These are phyloP conservation scores for Fusarium mangiferae DNA, from an alignment of 2,329 filamentous ascomycete species.

Conservation along the genomic window DNA sequence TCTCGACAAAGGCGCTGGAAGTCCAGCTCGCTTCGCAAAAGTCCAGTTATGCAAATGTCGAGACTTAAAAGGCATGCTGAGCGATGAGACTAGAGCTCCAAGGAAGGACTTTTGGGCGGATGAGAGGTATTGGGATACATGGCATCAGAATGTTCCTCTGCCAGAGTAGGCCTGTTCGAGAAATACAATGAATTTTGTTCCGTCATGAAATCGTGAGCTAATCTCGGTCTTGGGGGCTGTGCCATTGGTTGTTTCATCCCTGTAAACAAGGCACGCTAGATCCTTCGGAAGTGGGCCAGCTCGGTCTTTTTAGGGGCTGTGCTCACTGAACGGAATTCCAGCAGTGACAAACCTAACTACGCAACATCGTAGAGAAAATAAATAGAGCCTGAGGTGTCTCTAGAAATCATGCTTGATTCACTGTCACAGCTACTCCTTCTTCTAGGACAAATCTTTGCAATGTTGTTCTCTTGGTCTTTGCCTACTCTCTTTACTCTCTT, in stretches of 20 bases:
- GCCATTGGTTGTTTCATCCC: background rate
- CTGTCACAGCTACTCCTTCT: background rate
- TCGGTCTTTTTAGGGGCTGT: background rate
- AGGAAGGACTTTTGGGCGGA: background rate
- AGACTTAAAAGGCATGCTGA: background rate
- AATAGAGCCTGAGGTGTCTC: accelerated
- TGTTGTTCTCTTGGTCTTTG: background rate
- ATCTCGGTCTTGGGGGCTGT: background rate
- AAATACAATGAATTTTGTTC: background rate
- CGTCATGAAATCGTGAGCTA: too few relatives aligned
- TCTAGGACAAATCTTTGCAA: background rate
- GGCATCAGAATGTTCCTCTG: background rate
- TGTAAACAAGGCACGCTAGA: background rate
- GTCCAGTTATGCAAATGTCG: background rate
- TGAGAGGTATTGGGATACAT: background rate
- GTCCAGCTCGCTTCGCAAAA: background rate
- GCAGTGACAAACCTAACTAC: too few relatives aligned
- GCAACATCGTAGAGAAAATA: background rate
- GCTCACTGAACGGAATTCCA: background rate
- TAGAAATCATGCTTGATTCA: accelerated
- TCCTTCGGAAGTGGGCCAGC: background rate
- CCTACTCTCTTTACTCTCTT: background rate
- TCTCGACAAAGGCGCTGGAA: background rate
- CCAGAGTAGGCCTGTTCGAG: background rate
- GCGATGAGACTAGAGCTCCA: background rate